Evolutionary conservation across 192 early-diverging fungal species (phyloP), one percentile per base, ranked within the genome.

Genomic region (Neocallimastix lanati): DNA sequence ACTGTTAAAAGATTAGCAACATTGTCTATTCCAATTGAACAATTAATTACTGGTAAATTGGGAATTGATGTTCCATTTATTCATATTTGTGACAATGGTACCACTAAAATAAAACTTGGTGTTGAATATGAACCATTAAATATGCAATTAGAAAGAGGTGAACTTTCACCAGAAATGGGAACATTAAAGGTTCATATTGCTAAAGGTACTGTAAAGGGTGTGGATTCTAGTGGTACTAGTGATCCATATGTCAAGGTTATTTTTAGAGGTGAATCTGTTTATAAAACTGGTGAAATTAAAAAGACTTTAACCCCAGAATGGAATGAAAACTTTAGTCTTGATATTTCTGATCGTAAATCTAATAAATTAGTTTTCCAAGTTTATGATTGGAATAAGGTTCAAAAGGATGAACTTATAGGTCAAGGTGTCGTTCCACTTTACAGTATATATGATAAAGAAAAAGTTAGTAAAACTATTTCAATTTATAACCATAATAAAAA

Each of bases 341-440:
- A 86, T n/a, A 86, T 94, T 78, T 81, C 83, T 30, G 29, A 76
- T 29, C 87, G 93, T 76, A 86, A 82, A 7, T 86, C 84, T 77
- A 83, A 91, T 16, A 83, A 85, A 58, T 84, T 93, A 80, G 80
- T 82, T 30, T 86, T 93, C 21, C 88, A 92, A 38, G 85, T 93
- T 14, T 94, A 85, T 80, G 93, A 94, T 83, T 94, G 93, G 93
- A 91, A 94, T 79, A 89, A 92, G 84, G 82, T 94, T 38, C 88
- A 87, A 76, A 85, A 87, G 27, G 85, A 90, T 80, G 89, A 86
- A 40, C 86, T 86, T 67, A 83, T 94, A 12, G 93, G 90, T 77
- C 77, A 79, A 7, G 84, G 83, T 25, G 82, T 81, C 12, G 82
- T 94, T 38, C 83, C 88, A 40, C 83, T 94, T 27, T 81, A 81